These are phyloP conservation scores for Ceratobasidium theobromae DNA, from an alignment of 1,284 basidiomycete species.

Conservation along the genomic window DNA sequence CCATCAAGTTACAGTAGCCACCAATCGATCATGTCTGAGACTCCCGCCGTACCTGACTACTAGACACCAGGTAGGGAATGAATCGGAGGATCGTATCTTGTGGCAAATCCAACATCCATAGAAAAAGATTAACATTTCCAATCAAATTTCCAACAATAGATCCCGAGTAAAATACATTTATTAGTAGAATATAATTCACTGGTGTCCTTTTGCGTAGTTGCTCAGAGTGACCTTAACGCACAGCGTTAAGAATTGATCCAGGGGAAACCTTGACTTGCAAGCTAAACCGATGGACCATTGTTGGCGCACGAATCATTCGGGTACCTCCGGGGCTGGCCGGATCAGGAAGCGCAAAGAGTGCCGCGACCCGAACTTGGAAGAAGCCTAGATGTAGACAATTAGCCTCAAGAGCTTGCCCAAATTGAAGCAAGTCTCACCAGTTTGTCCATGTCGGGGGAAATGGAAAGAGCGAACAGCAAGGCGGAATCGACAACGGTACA, in stretches of 20 bases:
- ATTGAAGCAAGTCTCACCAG: not conserved
- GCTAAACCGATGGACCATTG: constrained; percentile 24
- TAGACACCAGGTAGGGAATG: no score
- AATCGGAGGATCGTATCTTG: no score
- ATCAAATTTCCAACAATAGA: no score
- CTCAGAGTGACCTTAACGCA: constrained; percentile 6
- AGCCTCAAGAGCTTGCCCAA: not conserved
- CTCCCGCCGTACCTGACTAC: no score
- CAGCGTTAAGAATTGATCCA: constrained; percentile 27
- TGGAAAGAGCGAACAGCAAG: constrained; percentile 11
- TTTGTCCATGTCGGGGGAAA: constrained; percentile 20
- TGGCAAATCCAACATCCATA: no score
- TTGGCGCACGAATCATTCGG: constrained; percentile 13
- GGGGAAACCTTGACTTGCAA: constrained; percentile 30
- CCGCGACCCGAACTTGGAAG: constrained; percentile 24
- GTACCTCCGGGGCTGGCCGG: not conserved
- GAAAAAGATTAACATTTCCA: no score
- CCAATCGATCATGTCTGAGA: no score
- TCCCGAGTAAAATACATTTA: no score
- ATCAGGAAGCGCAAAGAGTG: constrained; percentile 18
- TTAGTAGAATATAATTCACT: no score
- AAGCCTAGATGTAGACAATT: constrained; percentile 1
- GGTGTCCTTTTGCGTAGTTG: no score
- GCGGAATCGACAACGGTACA: constrained; percentile 28
- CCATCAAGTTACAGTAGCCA: no score